Evolutionary conservation across 805 yeast species (phyloP).

Genomic region (Ascoidea rubescens): DNA sequence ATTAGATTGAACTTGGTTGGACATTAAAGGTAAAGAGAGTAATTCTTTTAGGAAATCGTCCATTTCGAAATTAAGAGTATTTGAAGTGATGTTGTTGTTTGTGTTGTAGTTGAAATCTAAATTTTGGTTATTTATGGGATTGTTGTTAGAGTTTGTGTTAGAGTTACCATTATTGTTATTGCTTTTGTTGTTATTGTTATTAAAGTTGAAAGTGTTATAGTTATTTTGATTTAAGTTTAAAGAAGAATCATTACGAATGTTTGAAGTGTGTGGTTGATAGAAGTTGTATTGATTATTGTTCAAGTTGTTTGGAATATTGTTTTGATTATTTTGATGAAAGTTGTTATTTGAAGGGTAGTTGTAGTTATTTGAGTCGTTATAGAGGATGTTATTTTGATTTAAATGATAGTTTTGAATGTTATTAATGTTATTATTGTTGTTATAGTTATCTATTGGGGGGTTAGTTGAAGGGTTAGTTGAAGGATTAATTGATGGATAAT

Average conservation of each 20-base stretch:
- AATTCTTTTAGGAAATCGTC: background rate
- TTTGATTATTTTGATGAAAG: background rate
- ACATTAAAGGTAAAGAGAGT: background rate
- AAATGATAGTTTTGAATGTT: background rate
- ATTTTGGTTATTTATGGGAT: background rate
- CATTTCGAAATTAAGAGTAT: background rate
- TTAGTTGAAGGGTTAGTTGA: background rate
- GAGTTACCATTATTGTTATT: background rate
- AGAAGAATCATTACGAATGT: background rate
- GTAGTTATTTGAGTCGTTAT: background rate
- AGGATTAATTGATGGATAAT: background rate
- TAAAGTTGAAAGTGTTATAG: no score
- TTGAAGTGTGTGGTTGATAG: background rate
- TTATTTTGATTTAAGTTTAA: background rate
- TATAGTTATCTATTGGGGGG: no score
- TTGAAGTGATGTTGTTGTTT: no score
- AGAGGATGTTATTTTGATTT: no score
- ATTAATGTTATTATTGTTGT: no score
- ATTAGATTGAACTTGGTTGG: no score
- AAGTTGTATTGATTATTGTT: background rate
- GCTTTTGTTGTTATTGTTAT: no score
- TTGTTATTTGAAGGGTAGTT: background rate
- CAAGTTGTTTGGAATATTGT: background rate
- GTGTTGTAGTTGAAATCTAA: no score
- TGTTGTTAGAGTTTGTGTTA: background rate